A percentile compares a stretch with the other conserved stretches of the same genome.
Conservation (phyloP, 257 asterid genomes). For the Nicotiana undulata region DNA sequence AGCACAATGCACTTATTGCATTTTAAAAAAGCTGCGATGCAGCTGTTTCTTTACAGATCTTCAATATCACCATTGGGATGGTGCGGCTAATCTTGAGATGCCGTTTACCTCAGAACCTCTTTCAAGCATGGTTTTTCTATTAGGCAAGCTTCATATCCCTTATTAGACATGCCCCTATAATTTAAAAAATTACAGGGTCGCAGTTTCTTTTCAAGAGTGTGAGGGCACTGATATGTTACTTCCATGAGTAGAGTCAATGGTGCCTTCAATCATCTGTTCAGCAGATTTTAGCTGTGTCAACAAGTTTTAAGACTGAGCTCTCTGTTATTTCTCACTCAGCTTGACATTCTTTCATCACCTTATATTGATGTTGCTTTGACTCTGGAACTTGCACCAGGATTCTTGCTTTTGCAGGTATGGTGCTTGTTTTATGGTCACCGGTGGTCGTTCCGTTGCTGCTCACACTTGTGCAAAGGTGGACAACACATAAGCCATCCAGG, state of each 20-base stretch:
- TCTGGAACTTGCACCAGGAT: conserved; percentile 43
- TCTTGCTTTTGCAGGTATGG: conserved; percentile 68
- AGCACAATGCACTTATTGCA: not conserved
- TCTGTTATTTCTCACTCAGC: not conserved
- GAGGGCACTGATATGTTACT: not conserved
- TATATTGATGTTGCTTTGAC: not conserved
- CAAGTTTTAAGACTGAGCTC: not conserved
- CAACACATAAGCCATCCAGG: conserved; percentile 44
- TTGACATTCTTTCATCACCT: not conserved
- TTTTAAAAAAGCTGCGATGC: not conserved
- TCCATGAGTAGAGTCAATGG: not conserved
- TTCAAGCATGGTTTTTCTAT: not conserved
- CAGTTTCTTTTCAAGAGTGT: not conserved
- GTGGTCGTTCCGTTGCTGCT: conserved; percentile 82
- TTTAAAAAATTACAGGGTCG: not conserved
- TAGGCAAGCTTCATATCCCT: not conserved
- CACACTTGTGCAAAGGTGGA: conserved; percentile 75
- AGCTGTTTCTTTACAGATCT: not conserved
- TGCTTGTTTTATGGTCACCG: conserved; percentile 94
- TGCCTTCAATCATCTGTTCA: not conserved
- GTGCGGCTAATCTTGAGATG: not conserved
- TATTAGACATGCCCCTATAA: not conserved
- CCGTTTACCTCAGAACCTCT: not conserved
- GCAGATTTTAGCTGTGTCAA: conserved; percentile 2
- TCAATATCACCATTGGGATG: not conserved